phyloP scores from a whole-genome alignment of 148 eudicot species.

The Vaccinium myrtillus region DNA sequence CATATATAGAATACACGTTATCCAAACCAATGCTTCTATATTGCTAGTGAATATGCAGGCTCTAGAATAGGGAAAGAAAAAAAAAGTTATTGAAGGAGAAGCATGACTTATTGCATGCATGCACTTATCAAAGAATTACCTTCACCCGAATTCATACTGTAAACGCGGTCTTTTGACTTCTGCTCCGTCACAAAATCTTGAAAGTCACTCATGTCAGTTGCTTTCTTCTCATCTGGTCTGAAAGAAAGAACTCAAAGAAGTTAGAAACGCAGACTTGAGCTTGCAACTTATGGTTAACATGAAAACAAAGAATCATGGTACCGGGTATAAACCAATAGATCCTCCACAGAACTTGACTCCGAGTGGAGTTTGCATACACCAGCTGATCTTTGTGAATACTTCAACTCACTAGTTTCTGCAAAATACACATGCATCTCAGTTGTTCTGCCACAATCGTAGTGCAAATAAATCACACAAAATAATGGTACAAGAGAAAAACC shows the following conservation, averaged over 20 bases:
- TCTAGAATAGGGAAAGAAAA: background rate
- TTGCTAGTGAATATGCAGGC: background rate
- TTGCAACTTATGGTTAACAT: constrained; percentile 8
- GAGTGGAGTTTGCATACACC: constrained; percentile 23
- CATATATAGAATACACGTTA: background rate
- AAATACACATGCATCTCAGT: constrained; percentile 2
- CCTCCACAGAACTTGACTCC: constrained; percentile 29
- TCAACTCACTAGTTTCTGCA: constrained; percentile 43
- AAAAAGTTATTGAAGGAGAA: background rate
- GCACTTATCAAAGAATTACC: constrained; percentile 19
- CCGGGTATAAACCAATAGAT: constrained; percentile 31
- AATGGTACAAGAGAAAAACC: constrained; percentile 19
- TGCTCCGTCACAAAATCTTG: constrained; percentile 15
- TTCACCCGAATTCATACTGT: constrained; percentile 19
- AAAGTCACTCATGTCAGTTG: constrained; percentile 20
- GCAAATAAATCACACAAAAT: constrained; percentile 1
- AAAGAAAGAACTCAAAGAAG: constrained; percentile 18
- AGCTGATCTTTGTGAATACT: constrained; percentile 29
- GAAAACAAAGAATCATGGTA: constrained; percentile 24
- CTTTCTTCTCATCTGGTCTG: constrained; percentile 47
- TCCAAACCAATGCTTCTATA: background rate
- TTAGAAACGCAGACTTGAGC: constrained; percentile 14
- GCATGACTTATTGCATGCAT: background rate
- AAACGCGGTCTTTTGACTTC: constrained; percentile 13
- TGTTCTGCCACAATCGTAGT: background rate